phyloP scores from a whole-genome alignment of 192 early-diverging fungal species.

The Haplosporangium gracile region DNA sequence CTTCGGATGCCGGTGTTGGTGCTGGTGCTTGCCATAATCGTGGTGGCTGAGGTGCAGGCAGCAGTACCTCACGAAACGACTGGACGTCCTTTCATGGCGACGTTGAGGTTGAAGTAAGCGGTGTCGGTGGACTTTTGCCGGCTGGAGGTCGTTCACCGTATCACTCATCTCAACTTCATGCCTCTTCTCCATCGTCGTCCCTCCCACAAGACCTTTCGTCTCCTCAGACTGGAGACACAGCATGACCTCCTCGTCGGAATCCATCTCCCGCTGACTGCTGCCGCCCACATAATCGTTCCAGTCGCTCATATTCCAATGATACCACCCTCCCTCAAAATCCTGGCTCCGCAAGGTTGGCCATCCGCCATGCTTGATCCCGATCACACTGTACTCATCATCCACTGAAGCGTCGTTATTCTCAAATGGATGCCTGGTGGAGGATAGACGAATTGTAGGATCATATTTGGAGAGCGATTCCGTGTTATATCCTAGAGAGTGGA shows the following conservation, averaged over 20 bases:
- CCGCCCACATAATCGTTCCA: background rate
- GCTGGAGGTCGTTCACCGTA: background rate
- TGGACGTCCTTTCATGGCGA: background rate
- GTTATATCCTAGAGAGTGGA: background rate
- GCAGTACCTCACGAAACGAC: background rate
- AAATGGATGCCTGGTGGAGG: too few species aligned
- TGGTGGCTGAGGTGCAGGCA: background rate
- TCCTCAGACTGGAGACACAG: background rate
- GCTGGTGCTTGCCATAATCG: background rate
- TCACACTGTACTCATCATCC: conserved; percentile 4
- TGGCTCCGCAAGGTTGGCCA: background rate
- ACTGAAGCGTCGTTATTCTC: background rate
- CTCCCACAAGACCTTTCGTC: background rate
- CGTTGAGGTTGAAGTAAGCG: background rate
- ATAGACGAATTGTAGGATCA: background rate
- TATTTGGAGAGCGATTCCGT: background rate
- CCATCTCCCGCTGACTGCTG: background rate
- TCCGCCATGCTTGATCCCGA: conserved; percentile 11
- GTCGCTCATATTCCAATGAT: background rate
- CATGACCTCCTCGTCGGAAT: background rate
- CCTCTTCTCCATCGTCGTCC: background rate
- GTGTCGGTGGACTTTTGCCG: background rate
- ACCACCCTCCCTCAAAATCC: background rate
- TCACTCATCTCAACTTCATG: background rate
- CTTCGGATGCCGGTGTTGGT: background rate